These are phyloP conservation scores for Globisporangium cystogenes DNA, from an alignment of 352 stramenopile genomes.

Conservation along the genomic window DNA sequence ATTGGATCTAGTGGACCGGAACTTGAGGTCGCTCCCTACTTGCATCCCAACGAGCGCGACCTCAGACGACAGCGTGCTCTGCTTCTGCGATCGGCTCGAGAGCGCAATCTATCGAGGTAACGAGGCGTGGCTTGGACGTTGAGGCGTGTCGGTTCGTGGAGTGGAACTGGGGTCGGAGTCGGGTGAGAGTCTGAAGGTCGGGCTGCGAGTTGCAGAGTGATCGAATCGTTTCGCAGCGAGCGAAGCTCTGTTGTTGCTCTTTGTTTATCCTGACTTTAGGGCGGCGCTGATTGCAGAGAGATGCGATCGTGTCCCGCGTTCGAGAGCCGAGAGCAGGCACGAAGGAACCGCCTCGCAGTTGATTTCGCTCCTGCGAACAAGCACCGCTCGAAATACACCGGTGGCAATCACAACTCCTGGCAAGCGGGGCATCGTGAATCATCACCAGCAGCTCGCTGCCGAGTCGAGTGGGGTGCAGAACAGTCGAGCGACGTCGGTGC, in stretches of 20 bases:
- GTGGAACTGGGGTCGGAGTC: too few relatives aligned
- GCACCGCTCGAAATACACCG: too few relatives aligned
- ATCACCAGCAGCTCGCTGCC: too few relatives aligned
- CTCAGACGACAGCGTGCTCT: not conserved
- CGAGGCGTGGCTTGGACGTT: too few relatives aligned
- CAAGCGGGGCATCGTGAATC: not conserved
- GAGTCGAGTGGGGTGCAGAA: too few relatives aligned
- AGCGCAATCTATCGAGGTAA: not conserved
- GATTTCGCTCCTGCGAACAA: too few relatives aligned
- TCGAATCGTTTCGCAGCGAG: too few relatives aligned
- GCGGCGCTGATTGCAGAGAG: not conserved
- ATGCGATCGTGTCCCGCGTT: not conserved
- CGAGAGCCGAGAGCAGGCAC: not conserved
- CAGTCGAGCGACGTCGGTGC: too few relatives aligned
- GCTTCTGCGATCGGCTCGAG: not conserved
- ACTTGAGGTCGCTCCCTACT: not conserved
- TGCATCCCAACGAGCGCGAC: not conserved
- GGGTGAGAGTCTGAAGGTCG: not conserved
- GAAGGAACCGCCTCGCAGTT: not conserved
- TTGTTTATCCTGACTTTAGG: not conserved
- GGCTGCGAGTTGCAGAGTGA: not conserved
- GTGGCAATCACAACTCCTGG: too few relatives aligned
- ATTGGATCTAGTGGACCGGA: not conserved
- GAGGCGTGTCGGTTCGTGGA: too few relatives aligned
- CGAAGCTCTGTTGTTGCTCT: too few relatives aligned